A percentile compares a stretch with the other conserved stretches of the same genome.
Evolutionary conservation across 495 filamentous ascomycete species (phyloP).

Genomic region (Podospora comata): DNA sequence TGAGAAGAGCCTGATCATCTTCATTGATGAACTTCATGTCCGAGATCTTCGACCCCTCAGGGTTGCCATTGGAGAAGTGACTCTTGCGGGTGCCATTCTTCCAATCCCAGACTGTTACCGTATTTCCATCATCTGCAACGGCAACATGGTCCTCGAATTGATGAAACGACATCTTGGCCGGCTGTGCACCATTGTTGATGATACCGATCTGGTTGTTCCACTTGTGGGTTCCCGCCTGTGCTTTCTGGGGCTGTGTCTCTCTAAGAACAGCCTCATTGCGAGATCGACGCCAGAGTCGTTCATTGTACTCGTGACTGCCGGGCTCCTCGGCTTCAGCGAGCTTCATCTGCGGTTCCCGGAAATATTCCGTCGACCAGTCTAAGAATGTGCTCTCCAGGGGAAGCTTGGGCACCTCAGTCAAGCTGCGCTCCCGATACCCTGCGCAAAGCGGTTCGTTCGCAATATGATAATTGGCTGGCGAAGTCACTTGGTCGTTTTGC

Average conservation of each 20-base stretch:
- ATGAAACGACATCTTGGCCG: slow-evolving; percentile 90
- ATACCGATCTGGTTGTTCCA: slow-evolving; percentile 78
- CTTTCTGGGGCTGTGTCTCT: slow-evolving; percentile 89
- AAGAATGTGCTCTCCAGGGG: slow-evolving; percentile 81
- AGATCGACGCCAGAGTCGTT: slow-evolving; percentile 85
- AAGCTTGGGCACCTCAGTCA: slow-evolving; percentile 55
- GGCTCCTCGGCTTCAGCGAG: slow-evolving; percentile 93
- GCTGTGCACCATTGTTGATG: slow-evolving; percentile 83
- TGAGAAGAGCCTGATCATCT: slow-evolving; percentile 89
- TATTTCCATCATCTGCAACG: slow-evolving; percentile 90
- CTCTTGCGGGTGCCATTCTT: slow-evolving; percentile 65
- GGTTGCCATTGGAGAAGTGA: slow-evolving; percentile 92
- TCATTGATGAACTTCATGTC: slow-evolving; percentile 97
- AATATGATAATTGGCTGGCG: slow-evolving; percentile 69
- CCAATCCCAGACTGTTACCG: slow-evolving; percentile 92
- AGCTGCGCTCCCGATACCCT: slow-evolving; percentile 61
- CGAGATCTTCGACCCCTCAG: slow-evolving; percentile 83
- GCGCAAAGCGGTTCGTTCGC: slow-evolving; percentile 73
- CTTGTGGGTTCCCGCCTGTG: slow-evolving; percentile 71
- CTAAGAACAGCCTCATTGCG: slow-evolving; percentile 89
- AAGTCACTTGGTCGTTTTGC: slow-evolving; percentile 66
- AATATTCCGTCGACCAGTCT: slow-evolving; percentile 97
- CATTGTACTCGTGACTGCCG: slow-evolving; percentile 94
- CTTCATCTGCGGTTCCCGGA: slow-evolving; percentile 98
- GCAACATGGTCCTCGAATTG: slow-evolving; percentile 96